Conservation (phyloP, 2,329 filamentous ascomycete genomes). For the Orbilia ellipsospora region DNA sequence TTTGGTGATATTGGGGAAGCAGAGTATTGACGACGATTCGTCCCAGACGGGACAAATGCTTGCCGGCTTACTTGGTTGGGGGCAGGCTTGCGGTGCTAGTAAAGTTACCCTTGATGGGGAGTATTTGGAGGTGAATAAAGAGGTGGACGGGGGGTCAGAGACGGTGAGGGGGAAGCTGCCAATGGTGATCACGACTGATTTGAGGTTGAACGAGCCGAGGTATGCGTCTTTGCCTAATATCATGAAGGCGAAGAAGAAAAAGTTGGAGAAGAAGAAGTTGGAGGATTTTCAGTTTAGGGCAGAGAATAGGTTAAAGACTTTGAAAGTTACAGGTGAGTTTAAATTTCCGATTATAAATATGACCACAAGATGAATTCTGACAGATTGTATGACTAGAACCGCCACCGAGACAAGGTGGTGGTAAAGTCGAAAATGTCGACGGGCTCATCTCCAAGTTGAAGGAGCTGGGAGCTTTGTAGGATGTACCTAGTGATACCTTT, state of each 20-base stretch:
- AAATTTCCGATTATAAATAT: not conserved
- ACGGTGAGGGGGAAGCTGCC: slow-evolving; percentile 86
- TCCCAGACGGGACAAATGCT: slow-evolving; percentile 98
- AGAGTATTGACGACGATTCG: slow-evolving; percentile 97
- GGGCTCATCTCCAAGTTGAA: slow-evolving; percentile 94
- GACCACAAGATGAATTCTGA: slow-evolving; percentile 36
- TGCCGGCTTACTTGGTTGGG: slow-evolving; percentile 88
- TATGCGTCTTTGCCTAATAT: slow-evolving; percentile 98
- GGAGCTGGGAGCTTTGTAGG: slow-evolving; percentile 88
- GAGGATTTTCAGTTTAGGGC: slow-evolving; percentile 82
- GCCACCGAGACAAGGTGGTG: slow-evolving; percentile 85
- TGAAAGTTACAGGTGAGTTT: slow-evolving; percentile 82
- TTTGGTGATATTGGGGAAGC: slow-evolving; percentile 93
- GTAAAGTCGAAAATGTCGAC: slow-evolving; percentile 97
- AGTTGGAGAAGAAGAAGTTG: slow-evolving; percentile 88
- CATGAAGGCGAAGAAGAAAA: slow-evolving; percentile 99
- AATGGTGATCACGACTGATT: slow-evolving; percentile 92
- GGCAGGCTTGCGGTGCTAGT: slow-evolving; percentile 92
- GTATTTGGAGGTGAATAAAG: slow-evolving; percentile 79
- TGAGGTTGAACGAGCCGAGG: slow-evolving; percentile 91
- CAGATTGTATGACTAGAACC: slow-evolving; percentile 72
- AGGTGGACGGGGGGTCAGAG: slow-evolving; percentile 96
- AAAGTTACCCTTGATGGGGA: slow-evolving; percentile 80
- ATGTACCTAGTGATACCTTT: not conserved
- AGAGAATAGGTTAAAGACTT: slow-evolving; percentile 80